These are phyloP conservation scores for Truncatella angustata DNA, from an alignment of 2,329 filamentous ascomycete genomes.

Conservation along the genomic window DNA sequence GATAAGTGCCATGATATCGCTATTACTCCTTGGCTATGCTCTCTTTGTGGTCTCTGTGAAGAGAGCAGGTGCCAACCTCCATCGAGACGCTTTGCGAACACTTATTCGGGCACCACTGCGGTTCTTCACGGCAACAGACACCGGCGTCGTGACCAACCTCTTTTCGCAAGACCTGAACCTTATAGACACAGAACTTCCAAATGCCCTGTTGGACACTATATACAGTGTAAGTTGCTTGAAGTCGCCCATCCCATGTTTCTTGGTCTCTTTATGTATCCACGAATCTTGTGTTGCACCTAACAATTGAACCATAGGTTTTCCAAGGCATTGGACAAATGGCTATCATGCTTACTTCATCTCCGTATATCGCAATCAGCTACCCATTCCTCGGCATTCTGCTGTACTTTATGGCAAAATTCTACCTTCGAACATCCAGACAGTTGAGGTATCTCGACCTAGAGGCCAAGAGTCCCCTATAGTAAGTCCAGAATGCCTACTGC, in stretches of 20 bases:
- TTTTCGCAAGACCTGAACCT: conserved; percentile 47
- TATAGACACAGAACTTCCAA: conserved; percentile 35
- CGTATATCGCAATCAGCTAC: conserved; percentile 40
- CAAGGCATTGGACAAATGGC: conserved; percentile 24
- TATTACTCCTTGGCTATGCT: conserved; percentile 15
- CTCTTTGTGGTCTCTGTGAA: conserved; percentile 15
- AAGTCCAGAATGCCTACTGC: conserved; percentile 15
- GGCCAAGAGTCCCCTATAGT: conserved; percentile 47
- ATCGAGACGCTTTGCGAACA: background rate
- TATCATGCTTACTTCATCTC: conserved; percentile 37
- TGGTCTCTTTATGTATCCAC: background rate
- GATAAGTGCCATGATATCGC: conserved; percentile 14
- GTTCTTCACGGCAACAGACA: conserved; percentile 41
- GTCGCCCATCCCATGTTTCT: background rate
- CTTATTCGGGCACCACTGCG: conserved; percentile 19
- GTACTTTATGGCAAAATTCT: conserved; percentile 46
- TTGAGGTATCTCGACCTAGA: conserved; percentile 50
- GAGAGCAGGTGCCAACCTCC: conserved; percentile 13
- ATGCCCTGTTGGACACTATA: conserved; percentile 21
- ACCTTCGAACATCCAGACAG: conserved; percentile 50
- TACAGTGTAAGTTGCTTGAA: conserved; percentile 28
- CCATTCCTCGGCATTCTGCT: conserved; percentile 38
- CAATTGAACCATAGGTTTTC: background rate
- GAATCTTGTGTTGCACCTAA: background rate
- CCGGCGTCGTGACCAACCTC: conserved; percentile 38